phyloP scores from a whole-genome alignment of 495 filamentous ascomycete genomes.

The Physcia stellaris region DNA sequence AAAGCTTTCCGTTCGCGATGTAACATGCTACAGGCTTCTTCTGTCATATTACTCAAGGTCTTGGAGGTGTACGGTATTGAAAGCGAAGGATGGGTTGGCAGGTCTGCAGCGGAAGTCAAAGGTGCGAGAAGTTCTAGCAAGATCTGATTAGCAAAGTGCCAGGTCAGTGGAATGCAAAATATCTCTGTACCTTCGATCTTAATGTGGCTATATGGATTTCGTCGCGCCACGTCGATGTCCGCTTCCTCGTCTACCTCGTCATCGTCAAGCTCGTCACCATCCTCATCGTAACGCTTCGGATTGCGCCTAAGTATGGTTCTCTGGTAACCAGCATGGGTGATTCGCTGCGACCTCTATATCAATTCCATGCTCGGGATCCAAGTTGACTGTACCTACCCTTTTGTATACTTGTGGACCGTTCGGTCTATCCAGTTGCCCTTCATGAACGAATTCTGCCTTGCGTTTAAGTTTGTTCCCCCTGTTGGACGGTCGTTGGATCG shows the following conservation, averaged over 20 bases:
- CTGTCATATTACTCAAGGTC: constrained; percentile 65
- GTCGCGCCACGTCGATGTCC: constrained; percentile 54
- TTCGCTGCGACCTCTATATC: constrained; percentile 37
- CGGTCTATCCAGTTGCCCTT: constrained; percentile 57
- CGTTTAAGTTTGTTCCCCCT: constrained; percentile 84
- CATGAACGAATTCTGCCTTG: constrained; percentile 64
- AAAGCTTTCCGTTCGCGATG: constrained; percentile 63
- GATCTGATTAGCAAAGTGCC: background rate
- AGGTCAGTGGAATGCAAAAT: background rate
- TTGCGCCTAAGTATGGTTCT: constrained; percentile 75
- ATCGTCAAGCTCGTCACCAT: constrained; percentile 70
- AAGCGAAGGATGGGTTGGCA: constrained; percentile 70
- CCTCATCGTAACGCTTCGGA: constrained; percentile 60
- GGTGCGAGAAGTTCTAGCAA: constrained; percentile 68
- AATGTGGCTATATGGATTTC: constrained; percentile 72
- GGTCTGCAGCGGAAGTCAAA: constrained; percentile 70
- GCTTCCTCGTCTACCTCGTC: constrained; percentile 71
- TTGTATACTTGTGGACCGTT: constrained; percentile 69
- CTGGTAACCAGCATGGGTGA: constrained; percentile 73
- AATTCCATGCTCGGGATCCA: background rate
- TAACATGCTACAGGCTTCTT: constrained; percentile 52
- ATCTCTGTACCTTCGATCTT: constrained; percentile 60
- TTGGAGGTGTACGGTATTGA: constrained; percentile 70
- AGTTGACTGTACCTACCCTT: constrained; percentile 44
- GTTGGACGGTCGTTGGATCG: constrained; percentile 67